A percentile compares a stretch with the other conserved stretches of the same genome.
Evolutionary conservation across 148 eudicot species (phyloP).

Genomic region (Bassia scoparia): DNA sequence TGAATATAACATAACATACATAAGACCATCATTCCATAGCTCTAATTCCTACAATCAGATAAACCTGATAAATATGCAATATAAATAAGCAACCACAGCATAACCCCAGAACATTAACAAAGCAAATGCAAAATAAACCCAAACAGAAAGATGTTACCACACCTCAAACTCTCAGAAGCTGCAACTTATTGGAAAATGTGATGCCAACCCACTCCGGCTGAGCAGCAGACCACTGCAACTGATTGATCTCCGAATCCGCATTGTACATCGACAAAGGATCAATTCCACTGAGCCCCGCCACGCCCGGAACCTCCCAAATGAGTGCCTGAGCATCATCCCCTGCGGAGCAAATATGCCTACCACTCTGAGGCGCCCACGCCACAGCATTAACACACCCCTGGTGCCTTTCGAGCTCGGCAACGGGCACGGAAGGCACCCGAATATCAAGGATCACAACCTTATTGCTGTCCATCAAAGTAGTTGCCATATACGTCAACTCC

Average conservation of each 20-base stretch:
- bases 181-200: slow-evolving; percentile 72
- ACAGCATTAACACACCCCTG: slow-evolving; percentile 75
- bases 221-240: slow-evolving; percentile 85
- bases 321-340: slow-evolving; percentile 88
- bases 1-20: no score
- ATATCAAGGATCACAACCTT: slow-evolving; percentile 87
- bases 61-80: not conserved
- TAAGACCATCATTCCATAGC: not conserved
- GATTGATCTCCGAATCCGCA: slow-evolving; percentile 84
- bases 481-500: slow-evolving; percentile 91
- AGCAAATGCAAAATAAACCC: not conserved
- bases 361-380: slow-evolving; percentile 89
- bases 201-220: slow-evolving; percentile 89
- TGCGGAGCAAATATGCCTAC: slow-evolving; percentile 71
- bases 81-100: not conserved
- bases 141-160: not conserved
- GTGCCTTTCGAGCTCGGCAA: slow-evolving; percentile 93
- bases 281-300: slow-evolving; percentile 63
- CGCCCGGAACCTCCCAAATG: slow-evolving; percentile 78
- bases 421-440: slow-evolving; percentile 78
- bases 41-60: no score
- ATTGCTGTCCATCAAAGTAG: slow-evolving; percentile 83
- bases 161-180: slow-evolving; percentile 76
- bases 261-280: slow-evolving; percentile 71
- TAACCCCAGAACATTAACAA: not conserved